Percentiles rank a stretch among this genome's conserved stretches.
Conservation (phyloP, 371 early-diverging fungal genomes). For the Parasitella parasitica region DNA sequence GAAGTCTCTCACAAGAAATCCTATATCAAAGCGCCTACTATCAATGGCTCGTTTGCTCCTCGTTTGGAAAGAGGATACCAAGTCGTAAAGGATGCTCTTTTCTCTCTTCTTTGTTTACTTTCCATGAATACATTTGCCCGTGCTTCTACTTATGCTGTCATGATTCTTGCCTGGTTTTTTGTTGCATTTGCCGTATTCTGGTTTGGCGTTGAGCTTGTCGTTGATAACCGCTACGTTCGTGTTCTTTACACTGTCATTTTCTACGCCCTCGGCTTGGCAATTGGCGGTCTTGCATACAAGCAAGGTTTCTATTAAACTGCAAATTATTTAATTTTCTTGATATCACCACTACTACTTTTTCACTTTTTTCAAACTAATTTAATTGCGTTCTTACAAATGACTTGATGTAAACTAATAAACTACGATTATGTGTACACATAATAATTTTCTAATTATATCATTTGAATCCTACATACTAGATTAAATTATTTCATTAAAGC, state of each 20-base stretch:
- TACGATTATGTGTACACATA: no score
- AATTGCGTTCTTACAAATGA: no score
- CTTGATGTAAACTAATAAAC: no score
- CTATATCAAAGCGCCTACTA: background rate
- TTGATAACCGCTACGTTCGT: constrained; percentile 18
- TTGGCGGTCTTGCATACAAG: constrained; percentile 6
- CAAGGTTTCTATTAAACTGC: background rate
- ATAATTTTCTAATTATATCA: no score
- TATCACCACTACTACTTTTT: background rate
- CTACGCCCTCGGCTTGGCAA: constrained; percentile 10
- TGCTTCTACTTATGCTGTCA: constrained; percentile 33
- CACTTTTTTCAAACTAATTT: no score
- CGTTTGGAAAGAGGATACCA: constrained; percentile 15
- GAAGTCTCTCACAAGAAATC: constrained; percentile 4
- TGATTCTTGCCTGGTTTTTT: constrained; percentile 42
- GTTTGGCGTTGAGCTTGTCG: constrained; percentile 1
- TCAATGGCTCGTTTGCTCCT: background rate
- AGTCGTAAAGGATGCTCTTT: constrained; percentile 13
- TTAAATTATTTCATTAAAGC: no score
- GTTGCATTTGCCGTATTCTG: constrained; percentile 11
- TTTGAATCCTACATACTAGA: no score
- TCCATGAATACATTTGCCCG: constrained; percentile 38
- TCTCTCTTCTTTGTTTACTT: constrained; percentile 28
- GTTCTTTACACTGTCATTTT: constrained; percentile 3
- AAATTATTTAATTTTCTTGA: background rate